A percentile compares a stretch with the other conserved stretches of the same genome.
These are phyloP conservation scores for Plasmodium gaboni DNA, from an alignment of 169 alveolate genomes.

Conservation along the genomic window DNA sequence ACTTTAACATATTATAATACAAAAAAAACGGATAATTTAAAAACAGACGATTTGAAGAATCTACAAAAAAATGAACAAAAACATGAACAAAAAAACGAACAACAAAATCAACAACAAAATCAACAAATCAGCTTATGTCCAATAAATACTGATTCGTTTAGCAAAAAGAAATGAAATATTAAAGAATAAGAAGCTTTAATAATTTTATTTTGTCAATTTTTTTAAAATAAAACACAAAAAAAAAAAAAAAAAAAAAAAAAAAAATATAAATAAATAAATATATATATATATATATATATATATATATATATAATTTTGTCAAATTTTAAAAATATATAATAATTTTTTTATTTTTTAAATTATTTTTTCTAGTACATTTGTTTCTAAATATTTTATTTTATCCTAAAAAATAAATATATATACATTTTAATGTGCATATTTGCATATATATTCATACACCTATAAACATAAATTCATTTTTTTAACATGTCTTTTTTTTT, in stretches of 20 bases:
- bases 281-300: too few species aligned
- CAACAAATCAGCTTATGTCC: slow-evolving; percentile 25
- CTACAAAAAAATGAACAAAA: neutral
- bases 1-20: slow-evolving; percentile 62
- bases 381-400: slow-evolving; percentile 45
- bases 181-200: neutral
- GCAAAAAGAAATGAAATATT: slow-evolving; percentile 6
- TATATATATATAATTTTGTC: too few species aligned
- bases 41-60: slow-evolving; percentile 68
- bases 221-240: slow-evolving; percentile 1
- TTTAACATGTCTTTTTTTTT: neutral
- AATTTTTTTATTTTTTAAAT: neutral
- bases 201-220: neutral
- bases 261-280: slow-evolving; percentile 1
- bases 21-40: slow-evolving; percentile 49
- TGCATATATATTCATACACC: neutral
- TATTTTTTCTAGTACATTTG: slow-evolving; percentile 41
- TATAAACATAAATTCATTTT: neutral
- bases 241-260: neutral
- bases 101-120: neutral
- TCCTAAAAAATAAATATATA: slow-evolving; percentile 33
- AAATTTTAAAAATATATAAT: too few species aligned
- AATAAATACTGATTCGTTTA: slow-evolving; percentile 4
- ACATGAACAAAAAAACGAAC: neutral
- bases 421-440: neutral